Conservation (phyloP, 495 filamentous ascomycete genomes). For the Pyrenula aspistea region DNA sequence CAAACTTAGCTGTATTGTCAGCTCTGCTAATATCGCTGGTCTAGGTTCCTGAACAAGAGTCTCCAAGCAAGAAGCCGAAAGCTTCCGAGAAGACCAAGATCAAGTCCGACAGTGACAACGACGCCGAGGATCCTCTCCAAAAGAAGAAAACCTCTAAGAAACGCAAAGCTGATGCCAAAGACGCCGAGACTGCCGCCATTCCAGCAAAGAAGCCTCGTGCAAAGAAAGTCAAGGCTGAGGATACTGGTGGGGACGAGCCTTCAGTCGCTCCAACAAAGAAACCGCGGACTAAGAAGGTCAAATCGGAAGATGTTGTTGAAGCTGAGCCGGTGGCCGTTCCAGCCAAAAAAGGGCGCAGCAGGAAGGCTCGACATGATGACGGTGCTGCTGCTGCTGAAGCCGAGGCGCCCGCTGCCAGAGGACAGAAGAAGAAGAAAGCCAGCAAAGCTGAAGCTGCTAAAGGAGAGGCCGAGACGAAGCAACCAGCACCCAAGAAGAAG, state of each 20-base stretch:
- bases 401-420: neutral
- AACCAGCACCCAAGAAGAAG: neutral
- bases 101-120: neutral
- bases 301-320: neutral
- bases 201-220: neutral
- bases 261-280: neutral
- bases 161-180: neutral
- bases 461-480: neutral
- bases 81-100: neutral
- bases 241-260: neutral
- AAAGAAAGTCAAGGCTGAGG: neutral
- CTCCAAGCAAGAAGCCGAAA: neutral
- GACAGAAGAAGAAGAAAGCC: neutral
- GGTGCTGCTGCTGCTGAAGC: neutral
- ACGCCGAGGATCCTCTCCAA: neutral
- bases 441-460: too few relatives aligned
- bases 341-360: neutral
- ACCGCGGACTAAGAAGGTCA: neutral
- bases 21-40: neutral
- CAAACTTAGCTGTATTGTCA: too few relatives aligned
- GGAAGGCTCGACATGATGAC: neutral
- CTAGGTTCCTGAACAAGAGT: neutral
- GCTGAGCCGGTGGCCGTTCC: neutral
- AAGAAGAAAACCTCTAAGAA: neutral
- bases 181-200: neutral